Evolutionary conservation across 2,329 filamentous ascomycete genomes (phyloP).

Genomic region (Paradendryphiella salina): DNA sequence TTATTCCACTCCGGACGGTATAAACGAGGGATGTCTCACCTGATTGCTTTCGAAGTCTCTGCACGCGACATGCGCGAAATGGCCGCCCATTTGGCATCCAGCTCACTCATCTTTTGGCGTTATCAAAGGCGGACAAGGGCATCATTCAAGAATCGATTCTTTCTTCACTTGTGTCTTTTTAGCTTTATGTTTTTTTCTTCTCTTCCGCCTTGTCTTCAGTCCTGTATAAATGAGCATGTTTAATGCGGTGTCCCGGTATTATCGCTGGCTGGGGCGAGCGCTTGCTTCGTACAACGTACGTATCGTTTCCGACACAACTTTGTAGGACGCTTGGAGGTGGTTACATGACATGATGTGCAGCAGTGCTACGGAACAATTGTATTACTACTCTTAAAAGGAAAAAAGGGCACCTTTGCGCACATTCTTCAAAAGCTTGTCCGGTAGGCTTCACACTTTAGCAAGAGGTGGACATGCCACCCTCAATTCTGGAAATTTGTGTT

Average conservation of each 20-base stretch:
- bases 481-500: neutral
- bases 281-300: neutral
- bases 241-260: constrained; percentile 8
- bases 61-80: neutral
- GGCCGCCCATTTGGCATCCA: neutral
- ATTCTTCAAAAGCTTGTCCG: neutral
- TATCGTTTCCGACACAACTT: neutral
- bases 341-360: neutral
- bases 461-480: neutral
- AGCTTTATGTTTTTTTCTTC: constrained; percentile 3
- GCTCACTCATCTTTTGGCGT: constrained; percentile 7
- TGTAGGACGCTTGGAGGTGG: neutral
- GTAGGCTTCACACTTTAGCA: neutral
- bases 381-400: neutral
- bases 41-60: neutral
- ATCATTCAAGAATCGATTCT: constrained; percentile 12
- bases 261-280: neutral
- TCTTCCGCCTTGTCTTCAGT: neutral
- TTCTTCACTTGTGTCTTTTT: constrained; percentile 16
- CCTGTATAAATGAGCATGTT: constrained; percentile 1
- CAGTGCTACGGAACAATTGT: constrained; percentile 3
- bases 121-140: constrained; percentile 1
- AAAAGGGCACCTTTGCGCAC: neutral
- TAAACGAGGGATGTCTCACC: neutral
- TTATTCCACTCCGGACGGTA: neutral